Conservation (phyloP, 345 rosid species). For the Limnanthes douglasii region DNA sequence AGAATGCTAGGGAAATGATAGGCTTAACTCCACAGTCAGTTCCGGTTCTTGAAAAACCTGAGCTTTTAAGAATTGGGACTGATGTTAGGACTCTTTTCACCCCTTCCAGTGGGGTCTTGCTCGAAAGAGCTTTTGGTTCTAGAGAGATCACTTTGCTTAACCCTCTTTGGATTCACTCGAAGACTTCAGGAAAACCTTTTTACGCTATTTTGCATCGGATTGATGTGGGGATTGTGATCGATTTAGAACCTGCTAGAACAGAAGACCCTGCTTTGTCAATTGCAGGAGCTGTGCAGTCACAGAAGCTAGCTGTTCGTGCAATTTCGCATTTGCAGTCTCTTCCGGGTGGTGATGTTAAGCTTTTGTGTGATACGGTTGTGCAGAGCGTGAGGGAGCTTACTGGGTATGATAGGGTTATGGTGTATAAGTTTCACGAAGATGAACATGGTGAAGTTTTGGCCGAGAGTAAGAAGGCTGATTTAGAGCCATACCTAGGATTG, state of each 20-base stretch:
- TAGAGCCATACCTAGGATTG: conserved; percentile 83
- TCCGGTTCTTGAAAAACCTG: conserved; percentile 65
- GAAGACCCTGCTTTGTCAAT: conserved; percentile 93
- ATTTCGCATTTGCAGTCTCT: conserved; percentile 83
- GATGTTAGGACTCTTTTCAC: conserved; percentile 65
- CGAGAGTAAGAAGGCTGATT: conserved; percentile 62
- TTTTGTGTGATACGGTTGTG: conserved; percentile 86
- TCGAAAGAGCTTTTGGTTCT: conserved; percentile 76
- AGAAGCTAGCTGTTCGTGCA: conserved; percentile 86
- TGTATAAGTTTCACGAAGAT: conserved; percentile 94
- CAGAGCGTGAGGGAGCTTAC: conserved; percentile 78
- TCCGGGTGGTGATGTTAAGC: conserved; percentile 84
- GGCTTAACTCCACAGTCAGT: conserved; percentile 74
- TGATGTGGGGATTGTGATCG: conserved; percentile 93
- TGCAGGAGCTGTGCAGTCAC: conserved; percentile 97
- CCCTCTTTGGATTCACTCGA: conserved; percentile 88
- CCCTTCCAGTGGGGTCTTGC: conserved; percentile 36
- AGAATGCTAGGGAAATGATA: conserved; percentile 84
- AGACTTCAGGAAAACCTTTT: conserved; percentile 66
- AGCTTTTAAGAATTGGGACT: conserved; percentile 45
- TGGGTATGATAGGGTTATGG: conserved; percentile 94
- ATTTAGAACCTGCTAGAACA: conserved; percentile 89
- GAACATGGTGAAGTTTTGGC: conserved; percentile 99
- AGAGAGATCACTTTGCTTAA: conserved; percentile 81
- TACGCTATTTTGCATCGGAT: conserved; percentile 84